These are phyloP conservation scores for Lobosporangium transversale DNA, from an alignment of 192 early-diverging fungal species.

Conservation along the genomic window DNA sequence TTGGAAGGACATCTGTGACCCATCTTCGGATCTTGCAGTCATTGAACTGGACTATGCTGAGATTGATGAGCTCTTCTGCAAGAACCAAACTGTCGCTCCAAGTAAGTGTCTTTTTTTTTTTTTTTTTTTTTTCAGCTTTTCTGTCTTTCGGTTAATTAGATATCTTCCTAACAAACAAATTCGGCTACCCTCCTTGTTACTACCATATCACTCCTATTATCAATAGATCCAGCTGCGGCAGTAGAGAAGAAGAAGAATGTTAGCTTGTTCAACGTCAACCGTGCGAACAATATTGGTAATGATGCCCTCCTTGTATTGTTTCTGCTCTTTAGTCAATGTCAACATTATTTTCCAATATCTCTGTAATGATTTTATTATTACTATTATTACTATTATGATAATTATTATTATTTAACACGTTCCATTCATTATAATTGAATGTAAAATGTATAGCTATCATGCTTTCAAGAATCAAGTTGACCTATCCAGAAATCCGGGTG, in stretches of 20 bases:
- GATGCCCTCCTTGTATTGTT: not conserved
- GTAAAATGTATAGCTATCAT: constrained; percentile 66
- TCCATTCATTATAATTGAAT: no score
- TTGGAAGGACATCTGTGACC: constrained; percentile 61
- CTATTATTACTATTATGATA: no score
- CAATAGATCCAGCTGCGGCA: constrained; percentile 7
- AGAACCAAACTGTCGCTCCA: constrained; percentile 30
- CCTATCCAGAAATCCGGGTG: constrained; percentile 64
- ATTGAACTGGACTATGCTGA: constrained; percentile 57
- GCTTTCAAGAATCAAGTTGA: constrained; percentile 59
- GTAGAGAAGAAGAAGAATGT: constrained; percentile 48
- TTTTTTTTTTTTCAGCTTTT: constrained; percentile 5
- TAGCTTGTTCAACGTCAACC: constrained; percentile 61
- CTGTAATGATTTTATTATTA: no score
- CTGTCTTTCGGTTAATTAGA: not conserved
- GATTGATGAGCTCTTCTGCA: constrained; percentile 61
- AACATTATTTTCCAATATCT: no score
- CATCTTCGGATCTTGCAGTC: constrained; percentile 23
- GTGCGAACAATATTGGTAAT: constrained; percentile 68
- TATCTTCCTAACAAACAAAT: no score
- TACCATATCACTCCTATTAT: no score
- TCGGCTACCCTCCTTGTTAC: no score
- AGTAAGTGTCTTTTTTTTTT: constrained; percentile 9
- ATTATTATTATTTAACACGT: no score
- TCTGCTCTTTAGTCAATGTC: not conserved